These are phyloP conservation scores for Cylindrotheca fusiformis DNA, from an alignment of 108 stramenopile genomes.

Conservation along the genomic window DNA sequence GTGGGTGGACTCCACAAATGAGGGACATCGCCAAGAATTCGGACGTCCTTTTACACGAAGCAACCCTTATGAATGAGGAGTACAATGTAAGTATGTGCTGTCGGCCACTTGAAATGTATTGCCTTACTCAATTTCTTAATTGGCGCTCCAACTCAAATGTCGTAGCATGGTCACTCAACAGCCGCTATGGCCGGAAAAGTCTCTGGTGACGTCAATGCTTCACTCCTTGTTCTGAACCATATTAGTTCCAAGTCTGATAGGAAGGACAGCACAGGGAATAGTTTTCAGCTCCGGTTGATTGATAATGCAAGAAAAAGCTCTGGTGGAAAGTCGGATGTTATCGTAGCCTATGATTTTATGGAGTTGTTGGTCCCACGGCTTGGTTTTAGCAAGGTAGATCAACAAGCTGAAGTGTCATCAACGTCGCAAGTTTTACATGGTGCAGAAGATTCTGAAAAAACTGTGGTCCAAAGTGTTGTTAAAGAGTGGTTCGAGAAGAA, in stretches of 20 bases:
- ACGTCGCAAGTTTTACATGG: too few species aligned
- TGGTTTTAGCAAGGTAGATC: too few species aligned
- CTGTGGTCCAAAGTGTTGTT: too few species aligned
- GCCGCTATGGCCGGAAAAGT: slow-evolving; percentile 73
- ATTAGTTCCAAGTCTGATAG: slow-evolving; percentile 43
- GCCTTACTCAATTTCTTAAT: background rate
- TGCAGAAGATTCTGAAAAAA: too few species aligned
- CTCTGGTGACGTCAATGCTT: slow-evolving; percentile 45
- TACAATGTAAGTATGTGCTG: slow-evolving; percentile 15
- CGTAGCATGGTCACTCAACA: slow-evolving; percentile 68
- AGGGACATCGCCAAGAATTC: slow-evolving; percentile 44
- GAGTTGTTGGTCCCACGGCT: slow-evolving; percentile 66
- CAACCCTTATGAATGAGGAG: slow-evolving; percentile 64
- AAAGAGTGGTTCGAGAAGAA: too few species aligned
- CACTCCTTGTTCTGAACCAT: slow-evolving; percentile 72
- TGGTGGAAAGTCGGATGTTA: slow-evolving; percentile 32
- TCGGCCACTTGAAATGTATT: background rate
- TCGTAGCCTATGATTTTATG: slow-evolving; percentile 74
- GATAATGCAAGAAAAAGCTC: slow-evolving; percentile 44
- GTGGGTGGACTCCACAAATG: slow-evolving; percentile 58
- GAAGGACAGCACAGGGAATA: slow-evolving; percentile 3
- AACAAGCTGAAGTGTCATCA: too few species aligned
- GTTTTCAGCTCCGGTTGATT: slow-evolving; percentile 24
- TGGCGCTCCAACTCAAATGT: slow-evolving; percentile 2
- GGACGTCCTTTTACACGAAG: slow-evolving; percentile 91